Conservation (phyloP, 1,139 yeast species). For the Geotrichum klebahnii region DNA sequence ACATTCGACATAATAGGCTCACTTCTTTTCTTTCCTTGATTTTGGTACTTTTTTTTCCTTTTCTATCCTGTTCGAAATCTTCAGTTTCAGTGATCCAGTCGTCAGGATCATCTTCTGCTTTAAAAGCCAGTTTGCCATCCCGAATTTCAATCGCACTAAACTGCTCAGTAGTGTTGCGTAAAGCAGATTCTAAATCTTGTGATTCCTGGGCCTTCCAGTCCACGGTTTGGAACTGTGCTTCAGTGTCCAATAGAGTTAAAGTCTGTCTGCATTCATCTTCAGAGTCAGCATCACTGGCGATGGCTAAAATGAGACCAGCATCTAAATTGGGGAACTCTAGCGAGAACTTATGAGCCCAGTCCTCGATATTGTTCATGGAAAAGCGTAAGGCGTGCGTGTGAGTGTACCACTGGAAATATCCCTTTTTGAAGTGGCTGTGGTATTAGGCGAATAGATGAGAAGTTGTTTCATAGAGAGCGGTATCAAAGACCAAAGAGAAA, state of each 20-base stretch:
- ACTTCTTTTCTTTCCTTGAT: background rate
- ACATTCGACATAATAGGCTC: conserved; percentile 1
- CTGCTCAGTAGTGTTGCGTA: conserved; percentile 10
- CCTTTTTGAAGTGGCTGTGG: no score
- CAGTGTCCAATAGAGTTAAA: conserved; percentile 2
- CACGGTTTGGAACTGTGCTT: conserved; percentile 12
- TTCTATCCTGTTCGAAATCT: background rate
- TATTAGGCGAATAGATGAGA: no score
- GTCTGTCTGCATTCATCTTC: conserved; percentile 11
- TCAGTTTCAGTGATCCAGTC: background rate
- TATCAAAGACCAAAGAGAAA: no score
- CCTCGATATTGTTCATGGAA: conserved; percentile 2
- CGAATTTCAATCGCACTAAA: conserved; percentile 13
- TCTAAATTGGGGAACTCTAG: conserved; percentile 16
- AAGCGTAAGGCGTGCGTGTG: background rate
- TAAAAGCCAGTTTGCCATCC: conserved; percentile 12
- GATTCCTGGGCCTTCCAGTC: conserved; percentile 16
- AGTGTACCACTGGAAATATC: background rate
- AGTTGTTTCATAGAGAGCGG: no score
- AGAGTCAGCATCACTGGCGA: conserved; percentile 6
- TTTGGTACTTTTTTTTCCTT: background rate
- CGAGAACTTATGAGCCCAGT: background rate
- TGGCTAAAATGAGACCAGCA: conserved; percentile 9
- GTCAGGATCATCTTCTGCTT: conserved; percentile 7
- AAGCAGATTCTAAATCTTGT: conserved; percentile 12